These are phyloP conservation scores for Apiospora malaysiana DNA, from an alignment of 2,329 filamentous ascomycete species.

Conservation along the genomic window DNA sequence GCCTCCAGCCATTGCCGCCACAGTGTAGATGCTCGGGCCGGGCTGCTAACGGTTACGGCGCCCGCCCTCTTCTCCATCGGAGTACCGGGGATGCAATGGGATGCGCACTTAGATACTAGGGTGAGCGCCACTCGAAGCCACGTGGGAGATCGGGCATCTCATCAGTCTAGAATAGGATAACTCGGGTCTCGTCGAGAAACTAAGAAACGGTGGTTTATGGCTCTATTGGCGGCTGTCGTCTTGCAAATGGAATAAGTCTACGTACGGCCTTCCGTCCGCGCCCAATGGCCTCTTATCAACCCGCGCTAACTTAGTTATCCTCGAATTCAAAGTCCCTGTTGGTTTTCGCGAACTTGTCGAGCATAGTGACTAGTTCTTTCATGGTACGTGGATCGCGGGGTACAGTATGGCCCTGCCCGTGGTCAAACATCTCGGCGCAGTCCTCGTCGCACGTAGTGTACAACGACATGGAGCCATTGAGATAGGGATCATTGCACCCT, in stretches of 20 bases:
- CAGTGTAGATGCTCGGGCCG: conserved; percentile 1
- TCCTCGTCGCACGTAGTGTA: conserved; percentile 50
- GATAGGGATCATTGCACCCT: conserved; percentile 46
- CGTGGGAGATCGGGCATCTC: not conserved
- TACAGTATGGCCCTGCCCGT: conserved; percentile 49
- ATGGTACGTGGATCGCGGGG: conserved; percentile 43
- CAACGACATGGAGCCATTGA: conserved; percentile 45
- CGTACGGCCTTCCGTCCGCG: no score
- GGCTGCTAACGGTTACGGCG: not conserved
- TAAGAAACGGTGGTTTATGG: not conserved
- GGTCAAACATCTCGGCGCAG: conserved; percentile 48
- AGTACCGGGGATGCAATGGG: not conserved
- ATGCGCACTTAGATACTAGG: not conserved
- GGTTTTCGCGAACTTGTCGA: conserved; percentile 27
- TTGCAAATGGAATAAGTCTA: no score
- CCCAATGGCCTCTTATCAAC: no score
- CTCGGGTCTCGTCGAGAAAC: no score
- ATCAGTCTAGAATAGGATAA: not conserved
- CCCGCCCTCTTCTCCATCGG: conserved; percentile 10
- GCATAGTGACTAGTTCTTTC: conserved; percentile 38
- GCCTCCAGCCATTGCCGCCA: not conserved
- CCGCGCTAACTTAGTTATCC: not conserved
- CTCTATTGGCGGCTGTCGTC: no score
- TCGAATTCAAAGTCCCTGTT: not conserved
- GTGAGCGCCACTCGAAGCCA: not conserved